Base-by-base conservation (phyloP, 2,329 filamentous ascomycete genomes). In the Colletotrichum scovillei region DNA sequence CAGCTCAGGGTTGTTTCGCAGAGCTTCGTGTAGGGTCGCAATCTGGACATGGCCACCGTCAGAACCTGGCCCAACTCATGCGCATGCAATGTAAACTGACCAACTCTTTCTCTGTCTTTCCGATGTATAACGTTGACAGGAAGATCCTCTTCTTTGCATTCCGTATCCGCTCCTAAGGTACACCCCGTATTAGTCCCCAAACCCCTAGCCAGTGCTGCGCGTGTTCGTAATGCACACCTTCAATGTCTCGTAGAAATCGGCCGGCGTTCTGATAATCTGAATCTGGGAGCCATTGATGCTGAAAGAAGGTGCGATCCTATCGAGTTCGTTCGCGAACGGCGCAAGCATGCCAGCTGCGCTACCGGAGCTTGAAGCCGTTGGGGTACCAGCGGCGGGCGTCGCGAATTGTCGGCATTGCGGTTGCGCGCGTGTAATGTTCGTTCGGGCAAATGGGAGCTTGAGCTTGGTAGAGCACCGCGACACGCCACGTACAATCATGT, bases 81-180 rank as follows among this genome's bases (percentile, higher is more conserved):
- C 49, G 42, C 12, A 24, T 7, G 14, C 16, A 5, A 4, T 11
- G 4, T 3, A 11, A 63, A 67, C 85, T 66, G 85, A 92, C 91
- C 79, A 99, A 88, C 78, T 98, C 97, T 82, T 92, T 89, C 83
- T 99, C 97, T 1, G 93, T 93, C 82, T 96, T 97, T 75, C 97
- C 97, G 80, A 99, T 97, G 81, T 99, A 99, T 65, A 99, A 86
- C 0, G 97, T 99, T n/a, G 95, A 97, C 63, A 99, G 86, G 81
- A 97, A 99, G 76, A 99, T 93, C 73, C 94, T 90, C 65, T 85
- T 88, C 81, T 94, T 91, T 11, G 97, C 97, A 75, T 89, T 90
- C 65, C 89, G 90, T 80, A 99, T 98, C 84, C 95, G 97, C 75
- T 89, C 84, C 93, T 95, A 35, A 5, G 11, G 32, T 35, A 73